Evolutionary conservation across 495 filamentous ascomycete genomes (phyloP), one percentile per base, ranked within the genome.

Genomic region (Jackrogersella minutella): DNA sequence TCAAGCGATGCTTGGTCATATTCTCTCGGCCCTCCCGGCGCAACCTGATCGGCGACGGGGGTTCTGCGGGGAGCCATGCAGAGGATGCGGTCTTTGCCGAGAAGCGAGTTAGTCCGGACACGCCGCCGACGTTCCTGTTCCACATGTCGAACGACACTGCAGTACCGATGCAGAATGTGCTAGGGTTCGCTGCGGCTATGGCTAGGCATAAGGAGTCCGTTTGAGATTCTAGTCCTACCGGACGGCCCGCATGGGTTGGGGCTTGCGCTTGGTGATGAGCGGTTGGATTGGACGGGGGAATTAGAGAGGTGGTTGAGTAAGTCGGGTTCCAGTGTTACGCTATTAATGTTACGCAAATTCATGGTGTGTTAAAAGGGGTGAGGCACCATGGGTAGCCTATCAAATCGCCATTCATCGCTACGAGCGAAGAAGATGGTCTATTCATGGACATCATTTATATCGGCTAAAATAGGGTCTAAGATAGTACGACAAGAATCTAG

Each of bases 101-200:
- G 53, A 69, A 59, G 19, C 52, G 39, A 17, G 60, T 69, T 4
- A 13, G 22, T 14, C n/a, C 6, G 0, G 28, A 28, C 21, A 69
- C 60, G 21, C 66, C 66, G 17, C 66, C 60, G n/a, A 65, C 54
- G 14, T 59, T 64, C 37, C 17, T 69, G 21, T 55, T 64, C 39
- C 66, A 69, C 19, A 64, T 61, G 0, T 24, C 66, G 2, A 65
- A 69, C n/a, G 66, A 65, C 43, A 54, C 16, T 9, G 13, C 21
- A 2, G 60, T 65, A 10, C 19, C 54, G 2, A 54, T 69, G 10
- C 49, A 68, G 40, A 69, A 69, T 9, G 8, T 54, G 5, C 28
- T 69, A 24, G 37, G 14, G 0, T 64, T 60, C 19, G 60, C 66
- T 13, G 7, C 26, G 9, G 56, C 52, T 28, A 41, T 69, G 66